Conservation (phyloP, 2,329 filamentous ascomycete species). For the Aspergillus novofumigatus region DNA sequence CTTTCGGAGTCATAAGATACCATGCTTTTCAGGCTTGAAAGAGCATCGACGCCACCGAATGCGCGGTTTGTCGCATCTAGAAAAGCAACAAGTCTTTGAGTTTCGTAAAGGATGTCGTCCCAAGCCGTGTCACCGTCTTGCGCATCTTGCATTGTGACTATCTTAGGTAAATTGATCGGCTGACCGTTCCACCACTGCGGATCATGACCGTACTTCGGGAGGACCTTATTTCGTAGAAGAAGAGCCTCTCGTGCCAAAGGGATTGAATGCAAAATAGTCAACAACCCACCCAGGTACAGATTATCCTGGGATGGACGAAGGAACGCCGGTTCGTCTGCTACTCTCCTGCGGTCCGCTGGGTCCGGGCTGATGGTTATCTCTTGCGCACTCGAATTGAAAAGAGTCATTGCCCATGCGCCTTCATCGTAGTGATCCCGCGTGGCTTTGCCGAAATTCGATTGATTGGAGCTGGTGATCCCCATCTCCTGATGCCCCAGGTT, state of each 20-base stretch:
- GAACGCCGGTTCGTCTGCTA: slow-evolving; percentile 51
- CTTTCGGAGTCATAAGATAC: slow-evolving; percentile 32
- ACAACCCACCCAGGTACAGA: slow-evolving; percentile 53
- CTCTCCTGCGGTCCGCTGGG: slow-evolving; percentile 46
- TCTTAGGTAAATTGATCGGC: slow-evolving; percentile 46
- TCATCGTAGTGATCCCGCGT: slow-evolving; percentile 53
- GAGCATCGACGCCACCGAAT: slow-evolving; percentile 54
- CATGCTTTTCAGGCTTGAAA: slow-evolving; percentile 43
- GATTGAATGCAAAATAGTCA: slow-evolving; percentile 61
- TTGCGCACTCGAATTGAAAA: slow-evolving; percentile 43
- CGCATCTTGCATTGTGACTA: slow-evolving; percentile 44
- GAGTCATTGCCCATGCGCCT: slow-evolving; percentile 53
- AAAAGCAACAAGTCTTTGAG: slow-evolving; percentile 60
- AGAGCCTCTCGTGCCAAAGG: slow-evolving; percentile 56
- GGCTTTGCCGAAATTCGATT: slow-evolving; percentile 51
- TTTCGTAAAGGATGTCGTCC: slow-evolving; percentile 52
- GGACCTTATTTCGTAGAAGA: slow-evolving; percentile 43
- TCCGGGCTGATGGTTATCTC: slow-evolving; percentile 55
- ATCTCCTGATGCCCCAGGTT: slow-evolving; percentile 50
- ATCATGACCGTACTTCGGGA: slow-evolving; percentile 52
- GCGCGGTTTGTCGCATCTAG: slow-evolving; percentile 54
- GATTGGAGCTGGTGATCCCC: slow-evolving; percentile 44
- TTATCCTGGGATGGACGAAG: slow-evolving; percentile 52
- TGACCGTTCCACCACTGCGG: slow-evolving; percentile 61
- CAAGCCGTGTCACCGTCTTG: slow-evolving; percentile 31